A percentile compares a stretch with the other conserved stretches of the same genome.
These are phyloP conservation scores for Erodium maritimum DNA, from an alignment of 345 rosid genomes.

Conservation along the genomic window DNA sequence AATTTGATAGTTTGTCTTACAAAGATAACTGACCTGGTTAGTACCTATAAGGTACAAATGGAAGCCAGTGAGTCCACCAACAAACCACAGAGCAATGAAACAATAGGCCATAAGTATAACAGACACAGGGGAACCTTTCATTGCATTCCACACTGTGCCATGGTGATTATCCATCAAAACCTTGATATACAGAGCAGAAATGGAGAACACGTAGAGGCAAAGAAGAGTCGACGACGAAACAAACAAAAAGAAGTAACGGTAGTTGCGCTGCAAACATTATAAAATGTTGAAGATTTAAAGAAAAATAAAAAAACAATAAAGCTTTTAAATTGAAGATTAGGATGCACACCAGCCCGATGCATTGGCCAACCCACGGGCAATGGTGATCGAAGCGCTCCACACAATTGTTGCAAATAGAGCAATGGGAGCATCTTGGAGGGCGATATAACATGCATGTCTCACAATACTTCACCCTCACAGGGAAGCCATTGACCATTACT, in stretches of 20 bases:
- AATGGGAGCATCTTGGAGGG: background rate
- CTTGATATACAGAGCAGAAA: constrained; percentile 77
- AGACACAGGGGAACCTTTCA: constrained; percentile 81
- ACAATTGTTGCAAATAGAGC: background rate
- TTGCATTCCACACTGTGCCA: constrained; percentile 71
- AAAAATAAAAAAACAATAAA: no score
- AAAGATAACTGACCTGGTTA: constrained; percentile 58
- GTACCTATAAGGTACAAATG: constrained; percentile 82
- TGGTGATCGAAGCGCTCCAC: background rate
- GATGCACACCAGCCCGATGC: background rate
- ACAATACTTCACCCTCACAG: background rate
- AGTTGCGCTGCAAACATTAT: constrained; percentile 65
- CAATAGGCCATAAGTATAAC: constrained; percentile 72
- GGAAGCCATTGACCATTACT: background rate
- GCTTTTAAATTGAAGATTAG: no score
- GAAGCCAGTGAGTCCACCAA: constrained; percentile 91
- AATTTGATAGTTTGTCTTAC: background rate
- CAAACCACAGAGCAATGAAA: constrained; percentile 87
- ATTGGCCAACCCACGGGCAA: background rate
- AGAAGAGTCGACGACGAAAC: constrained; percentile 81
- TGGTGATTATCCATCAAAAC: constrained; percentile 59
- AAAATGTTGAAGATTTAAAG: background rate
- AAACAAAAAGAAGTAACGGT: constrained; percentile 93
- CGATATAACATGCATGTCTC: background rate
- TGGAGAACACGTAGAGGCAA: constrained; percentile 76